Evolutionary conservation across 2,329 filamentous ascomycete species (phyloP), one percentile per base, ranked within the genome.

Genomic region (Fusarium continuum): DNA sequence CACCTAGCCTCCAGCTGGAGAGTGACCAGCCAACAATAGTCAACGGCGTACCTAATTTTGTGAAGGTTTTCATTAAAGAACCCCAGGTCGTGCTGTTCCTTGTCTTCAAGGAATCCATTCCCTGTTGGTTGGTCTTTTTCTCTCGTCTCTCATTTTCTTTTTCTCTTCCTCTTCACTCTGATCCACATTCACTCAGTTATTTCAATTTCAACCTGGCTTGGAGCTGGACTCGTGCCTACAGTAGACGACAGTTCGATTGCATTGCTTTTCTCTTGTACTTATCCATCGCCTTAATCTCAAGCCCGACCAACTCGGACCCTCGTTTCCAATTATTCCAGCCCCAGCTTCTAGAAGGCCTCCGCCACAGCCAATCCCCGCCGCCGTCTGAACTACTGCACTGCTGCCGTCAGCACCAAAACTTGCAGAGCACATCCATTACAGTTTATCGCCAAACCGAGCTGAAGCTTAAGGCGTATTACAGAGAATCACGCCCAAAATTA

Each of bases 401-500:
- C 61, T 44, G 28, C 44, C 43, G 55, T 66, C 65, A 69, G 62
- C 62, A 69, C 44, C 38, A 36, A 22, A 8, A 36, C 34, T n/a
- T 22, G 26, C 26, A 28, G 26, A 47, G 41, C 50, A 60, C 55
- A 52, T 38, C 45, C 20, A 44, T 48, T 39, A n/a, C n/a, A n/a
- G n/a, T 43, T 36, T 36, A 50, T 58, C 29, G 17, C 51, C 62
- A 52, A 43, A 35, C 47, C 36, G 36, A 39, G 38, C 53, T 46
- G 54, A 41, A 48, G 43, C 53, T 53, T 58, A 44, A 34, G 35
- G 32, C 36, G 38, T 43, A 28, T 48, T 47, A 45, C 52, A 45
- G 36, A 59, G 49, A 53, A 49, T 50, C 36, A 3, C 46, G 43
- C 29, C 66, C 64, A 67, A 67, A 67, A 70, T 67, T 65, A 69